Evolutionary conservation across 2,329 filamentous ascomycete species (phyloP), one percentile per base, ranked within the genome.

Genomic region (Stachybotrys echinatus): DNA sequence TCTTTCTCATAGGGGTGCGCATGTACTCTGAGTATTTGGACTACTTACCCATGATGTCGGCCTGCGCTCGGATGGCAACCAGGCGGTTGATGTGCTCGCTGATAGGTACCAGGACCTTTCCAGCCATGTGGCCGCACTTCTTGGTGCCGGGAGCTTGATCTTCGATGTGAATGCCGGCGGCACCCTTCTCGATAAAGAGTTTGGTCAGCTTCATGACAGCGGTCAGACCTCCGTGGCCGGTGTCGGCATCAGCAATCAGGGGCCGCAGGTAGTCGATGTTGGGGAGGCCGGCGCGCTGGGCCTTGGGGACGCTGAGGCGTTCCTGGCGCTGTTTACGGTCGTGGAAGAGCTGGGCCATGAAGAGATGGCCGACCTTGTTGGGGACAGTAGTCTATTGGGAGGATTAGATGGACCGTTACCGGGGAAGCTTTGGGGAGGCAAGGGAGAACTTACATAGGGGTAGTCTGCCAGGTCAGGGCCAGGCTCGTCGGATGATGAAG

Each of bases 101-200:
- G 66, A 96, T 95, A 47, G 94, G 94, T 48, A 99, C 94, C 53
- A 99, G 79, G 42, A 97, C 94, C 76, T 97, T 97, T 65, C 94
- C 94, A 58, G 94, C 94, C 94, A 97, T 97, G 75, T 97, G 94
- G 55, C 94, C 94, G 70, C 94, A 99, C 82, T 99, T 99, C 83
- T 99, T 99, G 46, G 94, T 97, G 49, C 94, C 94, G 3, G 94
- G 92, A 4, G 94, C 92, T 73, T 97, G 94, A 69, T 99, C 94
- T 74, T 99, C 94, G 60, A 99, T 96, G 74, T 99, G 94, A 64
- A 99, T 96, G 58, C 94, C 94, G 40, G 94, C 94, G 43, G 94
- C 94, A 61, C 94, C 94, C 71, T 92, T 91, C 77, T 99, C 94
- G 57, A 97, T 75, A 70, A 99, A 97, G 50, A 97, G 83, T 79